These are phyloP conservation scores for Collybiopsis luxurians DNA, from an alignment of 768 basidiomycete species.

Conservation along the genomic window DNA sequence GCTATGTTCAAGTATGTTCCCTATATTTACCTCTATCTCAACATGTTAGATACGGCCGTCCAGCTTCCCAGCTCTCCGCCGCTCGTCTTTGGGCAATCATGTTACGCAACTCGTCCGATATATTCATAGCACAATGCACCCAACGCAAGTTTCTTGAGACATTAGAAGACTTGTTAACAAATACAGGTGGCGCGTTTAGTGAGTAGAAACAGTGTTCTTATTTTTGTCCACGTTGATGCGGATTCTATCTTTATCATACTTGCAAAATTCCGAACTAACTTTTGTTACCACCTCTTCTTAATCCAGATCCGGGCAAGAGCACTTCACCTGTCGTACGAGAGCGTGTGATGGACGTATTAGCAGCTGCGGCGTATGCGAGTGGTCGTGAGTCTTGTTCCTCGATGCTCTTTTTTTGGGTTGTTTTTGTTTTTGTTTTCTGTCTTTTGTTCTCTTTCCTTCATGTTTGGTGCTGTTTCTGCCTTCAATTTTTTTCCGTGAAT, in stretches of 20 bases:
- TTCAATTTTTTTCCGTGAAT: too few relatives aligned
- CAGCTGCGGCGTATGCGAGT: conserved; percentile 74
- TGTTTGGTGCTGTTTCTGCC: not conserved
- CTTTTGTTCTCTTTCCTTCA: not conserved
- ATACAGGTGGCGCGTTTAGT: not conserved
- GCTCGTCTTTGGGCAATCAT: conserved; percentile 88
- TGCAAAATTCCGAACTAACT: not conserved
- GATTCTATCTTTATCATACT: not conserved
- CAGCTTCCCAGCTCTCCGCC: conserved; percentile 71
- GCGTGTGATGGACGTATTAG: conserved; percentile 76
- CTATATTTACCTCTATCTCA: too few relatives aligned
- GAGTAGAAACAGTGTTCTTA: not conserved
- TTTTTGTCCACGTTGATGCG: too few relatives aligned
- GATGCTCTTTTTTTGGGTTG: not conserved
- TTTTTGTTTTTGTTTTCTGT: not conserved
- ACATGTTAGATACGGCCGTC: conserved; percentile 62
- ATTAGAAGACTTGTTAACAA: conserved; percentile 51
- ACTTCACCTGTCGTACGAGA: conserved; percentile 82
- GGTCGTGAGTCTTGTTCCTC: conserved; percentile 36
- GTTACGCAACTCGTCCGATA: conserved; percentile 74
- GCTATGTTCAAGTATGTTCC: too few relatives aligned
- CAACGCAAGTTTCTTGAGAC: conserved; percentile 78
- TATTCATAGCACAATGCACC: conserved; percentile 68
- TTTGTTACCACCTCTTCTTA: conserved; percentile 36
- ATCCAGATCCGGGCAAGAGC: conserved; percentile 26